These are phyloP conservation scores for Castanea mollissima DNA, from an alignment of 306 rosid species.

Conservation along the genomic window DNA sequence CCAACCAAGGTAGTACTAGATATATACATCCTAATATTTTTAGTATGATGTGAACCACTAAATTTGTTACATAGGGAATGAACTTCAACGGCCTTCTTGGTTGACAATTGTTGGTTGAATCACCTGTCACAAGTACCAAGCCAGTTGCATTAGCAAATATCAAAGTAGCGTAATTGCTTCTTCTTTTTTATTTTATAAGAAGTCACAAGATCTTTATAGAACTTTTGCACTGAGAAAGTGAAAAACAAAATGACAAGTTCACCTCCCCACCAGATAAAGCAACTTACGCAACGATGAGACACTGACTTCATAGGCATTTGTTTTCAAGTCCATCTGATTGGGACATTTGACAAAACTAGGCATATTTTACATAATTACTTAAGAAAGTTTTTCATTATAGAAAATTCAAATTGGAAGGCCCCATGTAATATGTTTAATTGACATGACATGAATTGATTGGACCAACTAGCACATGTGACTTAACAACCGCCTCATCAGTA, in stretches of 20 bases:
- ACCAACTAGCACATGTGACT: no score
- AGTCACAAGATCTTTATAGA: not conserved
- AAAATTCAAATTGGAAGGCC: not conserved
- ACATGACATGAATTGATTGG: no score
- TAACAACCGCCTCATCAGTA: no score
- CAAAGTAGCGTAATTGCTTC: no score
- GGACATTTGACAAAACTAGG: not conserved
- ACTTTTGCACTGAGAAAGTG: constrained; percentile 3
- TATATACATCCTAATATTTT: constrained; percentile 55
- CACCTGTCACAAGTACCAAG: constrained; percentile 48
- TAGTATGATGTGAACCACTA: constrained; percentile 40
- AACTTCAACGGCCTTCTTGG: constrained; percentile 46
- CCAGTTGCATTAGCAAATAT: constrained; percentile 11
- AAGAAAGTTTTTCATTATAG: not conserved
- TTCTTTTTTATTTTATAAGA: no score
- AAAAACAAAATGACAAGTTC: constrained; percentile 8
- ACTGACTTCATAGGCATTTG: not conserved
- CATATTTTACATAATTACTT: not conserved
- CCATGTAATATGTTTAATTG: not conserved
- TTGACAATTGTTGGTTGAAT: constrained; percentile 30
- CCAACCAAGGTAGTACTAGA: constrained; percentile 43
- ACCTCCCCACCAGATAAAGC: not conserved
- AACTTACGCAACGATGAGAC: not conserved
- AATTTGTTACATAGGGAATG: constrained; percentile 40
- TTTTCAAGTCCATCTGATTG: not conserved